A percentile compares a stretch with the other conserved stretches of the same genome.
Conservation (phyloP, 2,329 filamentous ascomycete genomes). For the Thermothelomyces thermophilus region DNA sequence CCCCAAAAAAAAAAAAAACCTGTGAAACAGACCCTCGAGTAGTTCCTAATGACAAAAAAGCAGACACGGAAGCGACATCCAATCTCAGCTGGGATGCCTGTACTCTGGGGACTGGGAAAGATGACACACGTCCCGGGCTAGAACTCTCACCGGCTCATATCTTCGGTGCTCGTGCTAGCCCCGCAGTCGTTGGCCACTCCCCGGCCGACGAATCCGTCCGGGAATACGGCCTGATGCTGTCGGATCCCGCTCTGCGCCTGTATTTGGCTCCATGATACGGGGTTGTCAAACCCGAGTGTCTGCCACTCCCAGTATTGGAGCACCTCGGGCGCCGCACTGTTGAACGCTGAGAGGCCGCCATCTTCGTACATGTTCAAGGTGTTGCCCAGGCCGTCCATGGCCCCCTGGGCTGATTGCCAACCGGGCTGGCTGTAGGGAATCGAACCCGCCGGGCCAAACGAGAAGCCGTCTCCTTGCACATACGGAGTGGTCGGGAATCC, state of each 20-base stretch:
- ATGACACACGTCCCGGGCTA: background rate
- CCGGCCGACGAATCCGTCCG: background rate
- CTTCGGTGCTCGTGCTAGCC: background rate
- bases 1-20: too few species aligned
- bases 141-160: background rate
- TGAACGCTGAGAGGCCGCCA: conserved; percentile 3
- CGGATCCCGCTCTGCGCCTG: background rate
- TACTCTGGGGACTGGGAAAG: background rate
- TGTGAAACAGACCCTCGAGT: background rate
- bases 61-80: background rate
- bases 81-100: background rate
- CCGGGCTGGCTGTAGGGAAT: conserved; percentile 8
- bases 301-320: conserved; percentile 23
- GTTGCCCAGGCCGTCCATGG: background rate
- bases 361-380: conserved; percentile 8
- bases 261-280: conserved; percentile 17
- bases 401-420: conserved; percentile 13
- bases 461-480: conserved; percentile 1
- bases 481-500: conserved; percentile 1
- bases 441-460: conserved; percentile 3
- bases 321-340: conserved; percentile 11
- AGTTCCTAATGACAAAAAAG: background rate
- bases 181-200: background rate
- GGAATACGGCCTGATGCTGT: background rate
- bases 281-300: conserved; percentile 16